Conservation (phyloP, 2,329 filamentous ascomycete species). For the Verticillium zaregamsianum region DNA sequence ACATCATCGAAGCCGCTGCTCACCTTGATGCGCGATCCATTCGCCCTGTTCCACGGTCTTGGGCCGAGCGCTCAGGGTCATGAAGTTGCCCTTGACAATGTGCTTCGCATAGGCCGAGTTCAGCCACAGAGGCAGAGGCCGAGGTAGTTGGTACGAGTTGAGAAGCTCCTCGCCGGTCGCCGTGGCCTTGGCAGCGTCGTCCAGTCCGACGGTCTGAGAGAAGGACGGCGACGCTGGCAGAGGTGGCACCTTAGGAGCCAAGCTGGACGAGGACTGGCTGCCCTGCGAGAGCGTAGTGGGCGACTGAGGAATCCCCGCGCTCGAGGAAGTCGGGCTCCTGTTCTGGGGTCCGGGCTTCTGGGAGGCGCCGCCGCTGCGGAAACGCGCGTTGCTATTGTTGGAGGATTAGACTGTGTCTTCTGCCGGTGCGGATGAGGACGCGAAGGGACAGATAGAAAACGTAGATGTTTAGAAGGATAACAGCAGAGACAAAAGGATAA, state of each 20-base stretch:
- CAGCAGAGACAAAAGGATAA: background rate
- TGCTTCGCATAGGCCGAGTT: constrained; percentile 73
- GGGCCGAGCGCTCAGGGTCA: constrained; percentile 88
- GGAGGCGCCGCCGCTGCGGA: constrained; percentile 47
- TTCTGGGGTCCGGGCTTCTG: constrained; percentile 39
- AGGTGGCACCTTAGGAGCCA: constrained; percentile 57
- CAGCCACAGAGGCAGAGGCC: constrained; percentile 68
- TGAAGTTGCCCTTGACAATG: constrained; percentile 96
- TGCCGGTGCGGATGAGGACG: background rate
- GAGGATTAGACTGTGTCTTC: constrained; percentile 15
- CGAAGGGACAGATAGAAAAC: background rate
- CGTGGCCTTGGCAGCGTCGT: constrained; percentile 49
- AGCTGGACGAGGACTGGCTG: constrained; percentile 45
- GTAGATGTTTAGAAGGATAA: background rate
- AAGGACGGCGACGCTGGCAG: constrained; percentile 61
- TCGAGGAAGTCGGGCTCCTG: constrained; percentile 48
- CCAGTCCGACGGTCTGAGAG: constrained; percentile 64
- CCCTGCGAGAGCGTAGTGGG: constrained; percentile 41
- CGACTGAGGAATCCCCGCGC: constrained; percentile 41
- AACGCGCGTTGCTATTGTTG: constrained; percentile 48
- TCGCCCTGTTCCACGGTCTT: constrained; percentile 92
- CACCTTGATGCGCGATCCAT: constrained; percentile 95
- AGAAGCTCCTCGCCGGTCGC: constrained; percentile 50
- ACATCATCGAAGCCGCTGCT: constrained; percentile 15
- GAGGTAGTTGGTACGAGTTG: constrained; percentile 59